Base-by-base conservation (phyloP, 768 basidiomycete species). In the Myochromella boudieri region DNA sequence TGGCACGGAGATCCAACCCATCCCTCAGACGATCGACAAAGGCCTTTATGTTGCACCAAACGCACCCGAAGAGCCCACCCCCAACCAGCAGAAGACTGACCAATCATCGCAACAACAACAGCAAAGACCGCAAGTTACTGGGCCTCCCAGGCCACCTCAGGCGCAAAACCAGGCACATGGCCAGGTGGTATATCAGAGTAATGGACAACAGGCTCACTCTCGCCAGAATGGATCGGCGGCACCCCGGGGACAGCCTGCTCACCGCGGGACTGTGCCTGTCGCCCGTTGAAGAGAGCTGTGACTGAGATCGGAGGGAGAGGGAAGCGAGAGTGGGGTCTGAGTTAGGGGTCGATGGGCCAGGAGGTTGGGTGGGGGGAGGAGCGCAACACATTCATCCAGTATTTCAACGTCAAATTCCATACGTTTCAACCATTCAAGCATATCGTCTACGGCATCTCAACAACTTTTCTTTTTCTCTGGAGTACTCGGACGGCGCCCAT, bases 1-100 rank as follows among this genome's bases (percentile, higher is more conserved):
- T 26, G 97, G 95, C 9, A 98, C 95, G 29, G 95, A 99, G 71
- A 97, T 99, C 57, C 87, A 90, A 60, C 88, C 95, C 10, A 97
- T 98, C 60, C 95, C 95, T 5, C 85, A 87, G 63, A 75, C 63
- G 21, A 97, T 99, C 60, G 97, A 98, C 64, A 85, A 87, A 54
- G 84, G 84, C 4, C 70, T 99, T 48, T 98, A 99, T 67, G 95
- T 99, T 45, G 87, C 94, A 7, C 95, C 94, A 1, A 70, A 74
- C 42, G 64, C 72, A 1, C 61, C 71, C 9, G 72, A 75, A 38
- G 77, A 76, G 47, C 70, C 72, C 5, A 14, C 33, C 14, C 6
- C 33, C 14, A 34, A 14, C 18, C 27, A 38, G 18, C 44, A 46
- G 37, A 15, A 36, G 31, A 14, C 31, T 15, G 46, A 31, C 48